Evolutionary conservation across 2,329 filamentous ascomycete genomes (phyloP).

Genomic region (Fusarium sp.): DNA sequence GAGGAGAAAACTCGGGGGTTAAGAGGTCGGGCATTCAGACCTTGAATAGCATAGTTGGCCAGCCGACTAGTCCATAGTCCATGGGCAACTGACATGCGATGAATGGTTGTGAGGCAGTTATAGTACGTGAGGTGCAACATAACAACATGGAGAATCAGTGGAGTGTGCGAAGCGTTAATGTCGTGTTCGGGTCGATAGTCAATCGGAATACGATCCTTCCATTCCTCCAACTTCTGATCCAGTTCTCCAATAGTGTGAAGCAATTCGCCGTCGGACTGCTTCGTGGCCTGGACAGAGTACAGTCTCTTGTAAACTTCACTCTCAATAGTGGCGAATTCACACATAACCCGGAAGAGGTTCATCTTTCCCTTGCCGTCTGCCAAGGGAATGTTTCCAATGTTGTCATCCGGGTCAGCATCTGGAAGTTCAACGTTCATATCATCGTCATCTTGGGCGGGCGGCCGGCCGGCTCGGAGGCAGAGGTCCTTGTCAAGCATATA

Average conservation of each 20-base stretch:
- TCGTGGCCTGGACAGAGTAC: conserved; percentile 92
- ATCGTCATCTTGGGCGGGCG: conserved; percentile 73
- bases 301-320: conserved; percentile 93
- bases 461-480: conserved; percentile 70
- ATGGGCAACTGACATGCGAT: conserved; percentile 98
- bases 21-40: conserved; percentile 87
- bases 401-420: conserved; percentile 89
- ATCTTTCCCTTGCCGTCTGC: conserved; percentile 91
- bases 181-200: conserved; percentile 98
- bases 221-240: conserved; percentile 88
- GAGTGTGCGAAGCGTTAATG: conserved; percentile 92
- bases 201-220: conserved; percentile 95
- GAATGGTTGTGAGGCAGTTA: conserved; percentile 96
- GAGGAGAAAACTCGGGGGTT: conserved; percentile 97
- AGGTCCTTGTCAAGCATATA: conserved; percentile 76
- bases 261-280: conserved; percentile 91
- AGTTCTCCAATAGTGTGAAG: conserved; percentile 96
- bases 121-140: conserved; percentile 98
- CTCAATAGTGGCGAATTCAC: conserved; percentile 90
- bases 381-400: conserved; percentile 93
- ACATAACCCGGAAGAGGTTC: conserved; percentile 95
- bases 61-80: conserved; percentile 97
- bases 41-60: conserved; percentile 95
- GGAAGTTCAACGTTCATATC: conserved; percentile 97
- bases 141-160: conserved; percentile 93